These are phyloP conservation scores for Sabuloglossum arenarium DNA, from an alignment of 495 filamentous ascomycete species.

Conservation along the genomic window DNA sequence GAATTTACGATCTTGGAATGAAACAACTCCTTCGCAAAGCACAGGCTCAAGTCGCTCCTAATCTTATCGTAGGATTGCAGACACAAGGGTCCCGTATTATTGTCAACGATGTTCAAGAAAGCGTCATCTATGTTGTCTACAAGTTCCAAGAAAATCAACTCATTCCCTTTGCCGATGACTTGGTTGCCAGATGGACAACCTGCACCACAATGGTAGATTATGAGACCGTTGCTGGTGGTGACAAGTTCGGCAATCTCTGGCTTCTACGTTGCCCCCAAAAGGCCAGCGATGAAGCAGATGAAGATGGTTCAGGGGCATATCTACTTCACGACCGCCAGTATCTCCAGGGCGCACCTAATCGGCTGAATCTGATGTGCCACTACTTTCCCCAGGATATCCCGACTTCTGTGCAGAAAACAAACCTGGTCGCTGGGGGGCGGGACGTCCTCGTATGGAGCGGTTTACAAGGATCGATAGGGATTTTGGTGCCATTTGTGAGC, in stretches of 20 bases:
- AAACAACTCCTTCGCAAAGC: constrained; percentile 80
- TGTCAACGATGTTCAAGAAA: constrained; percentile 79
- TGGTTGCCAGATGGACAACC: constrained; percentile 71
- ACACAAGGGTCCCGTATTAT: constrained; percentile 85
- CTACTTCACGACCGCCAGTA: constrained; percentile 75
- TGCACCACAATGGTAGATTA: constrained; percentile 89
- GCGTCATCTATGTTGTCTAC: constrained; percentile 78
- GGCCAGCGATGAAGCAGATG: constrained; percentile 71
- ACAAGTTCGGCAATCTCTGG: constrained; percentile 97
- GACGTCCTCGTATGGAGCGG: constrained; percentile 88
- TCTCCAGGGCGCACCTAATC: constrained; percentile 70
- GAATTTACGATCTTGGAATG: constrained; percentile 80
- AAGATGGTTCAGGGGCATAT: constrained; percentile 77
- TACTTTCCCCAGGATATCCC: constrained; percentile 86
- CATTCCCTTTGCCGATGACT: constrained; percentile 84
- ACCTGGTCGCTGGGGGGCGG: constrained; percentile 75
- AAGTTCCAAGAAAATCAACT: constrained; percentile 79
- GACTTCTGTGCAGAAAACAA: constrained; percentile 71
- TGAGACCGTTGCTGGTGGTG: constrained; percentile 83
- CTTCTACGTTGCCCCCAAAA: constrained; percentile 73
- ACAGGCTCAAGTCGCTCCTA: constrained; percentile 57
- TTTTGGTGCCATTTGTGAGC: constrained; percentile 71
- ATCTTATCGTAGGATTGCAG: constrained; percentile 67
- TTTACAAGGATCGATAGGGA: constrained; percentile 80
- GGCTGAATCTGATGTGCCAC: constrained; percentile 65